Evolutionary conservation across 1,284 basidiomycete species (phyloP), one percentile per base, ranked within the genome.

Genomic region (Boletus semigastroideus): DNA sequence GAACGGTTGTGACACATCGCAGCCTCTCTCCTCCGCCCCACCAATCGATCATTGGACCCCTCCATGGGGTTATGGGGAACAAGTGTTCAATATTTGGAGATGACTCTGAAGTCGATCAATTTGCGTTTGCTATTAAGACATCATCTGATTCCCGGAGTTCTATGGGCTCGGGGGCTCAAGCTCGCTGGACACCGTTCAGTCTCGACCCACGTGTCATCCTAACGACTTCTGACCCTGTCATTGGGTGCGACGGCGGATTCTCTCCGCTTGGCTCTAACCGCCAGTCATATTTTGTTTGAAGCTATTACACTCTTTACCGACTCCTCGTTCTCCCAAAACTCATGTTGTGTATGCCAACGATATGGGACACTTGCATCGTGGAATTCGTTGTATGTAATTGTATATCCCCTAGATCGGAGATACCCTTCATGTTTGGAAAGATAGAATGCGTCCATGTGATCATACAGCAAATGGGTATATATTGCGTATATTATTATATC

Each of bases 181-280:
- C 50, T 33, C 66, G 52, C 3, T 67, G 66, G 66, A 47, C 69
- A 14, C 46, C 69, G 12, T 67, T 64, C 36, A 28, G 33, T 33
- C 57, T 71, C 5, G 69, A 68, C 31, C 62, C 66, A 8, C 61
- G 52, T 12, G 60, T 68, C 16, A 59, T 70, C 13, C 58, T 70
- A 0, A 46, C 62, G 4, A 49, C 49, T 36, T 34, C 55, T 20
- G 63, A 65, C n/a, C 33, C 48, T 30, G 52, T 51, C 39, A 31
- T 69, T 47, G 62, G 54, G 6, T 59, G 56, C n/a, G 62, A 69
- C 3, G 57, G 53, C 28, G 57, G 56, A 17, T 68, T 61, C 36
- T 49, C 64, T 4, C 52, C 56, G 13, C 54, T 67, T 33, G 59
- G 44, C 3, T 52, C 58, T 10, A 52, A 58, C 13, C 67, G 55